These are phyloP conservation scores for Skeletonema costatum DNA, from an alignment of 108 stramenopile genomes.

Conservation along the genomic window DNA sequence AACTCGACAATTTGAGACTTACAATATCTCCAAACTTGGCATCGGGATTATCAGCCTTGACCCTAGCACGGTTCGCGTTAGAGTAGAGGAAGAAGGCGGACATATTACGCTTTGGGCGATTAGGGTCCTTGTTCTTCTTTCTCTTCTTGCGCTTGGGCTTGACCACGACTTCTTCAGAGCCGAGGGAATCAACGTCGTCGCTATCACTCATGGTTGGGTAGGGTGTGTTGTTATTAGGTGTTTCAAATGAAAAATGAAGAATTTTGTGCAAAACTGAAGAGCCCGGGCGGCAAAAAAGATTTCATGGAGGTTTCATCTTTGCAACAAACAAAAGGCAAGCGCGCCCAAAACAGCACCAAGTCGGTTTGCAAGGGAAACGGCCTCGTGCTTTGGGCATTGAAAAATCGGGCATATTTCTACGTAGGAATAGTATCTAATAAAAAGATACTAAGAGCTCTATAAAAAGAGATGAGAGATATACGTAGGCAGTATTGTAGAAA, in stretches of 20 bases:
- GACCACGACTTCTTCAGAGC: conserved; percentile 5
- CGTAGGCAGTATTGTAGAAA: not conserved
- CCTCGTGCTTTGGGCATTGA: not conserved
- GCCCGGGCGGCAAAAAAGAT: not conserved
- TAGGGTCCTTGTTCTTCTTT: conserved; percentile 67
- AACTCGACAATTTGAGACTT: conserved; percentile 33
- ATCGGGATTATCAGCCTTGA: conserved; percentile 76
- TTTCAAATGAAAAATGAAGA: not conserved
- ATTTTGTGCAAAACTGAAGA: not conserved
- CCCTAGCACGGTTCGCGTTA: conserved; percentile 66
- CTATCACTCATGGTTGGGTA: not conserved
- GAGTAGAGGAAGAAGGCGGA: conserved; percentile 86
- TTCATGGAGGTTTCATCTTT: not conserved
- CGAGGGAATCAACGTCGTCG: not conserved
- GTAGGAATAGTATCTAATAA: conserved; percentile 1
- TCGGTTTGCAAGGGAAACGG: not conserved
- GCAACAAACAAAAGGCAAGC: not conserved
- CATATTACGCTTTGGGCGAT: conserved; percentile 84
- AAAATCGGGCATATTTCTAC: not conserved
- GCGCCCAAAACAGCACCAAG: not conserved
- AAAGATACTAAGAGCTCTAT: not conserved
- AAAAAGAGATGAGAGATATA: not conserved
- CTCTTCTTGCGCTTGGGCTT: conserved; percentile 30
- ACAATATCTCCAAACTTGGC: conserved; percentile 84
- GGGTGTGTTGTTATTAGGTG: not conserved